Evolutionary conservation across 331 rosid species (phyloP).

Genomic region (Erythrophleum ivorense): DNA sequence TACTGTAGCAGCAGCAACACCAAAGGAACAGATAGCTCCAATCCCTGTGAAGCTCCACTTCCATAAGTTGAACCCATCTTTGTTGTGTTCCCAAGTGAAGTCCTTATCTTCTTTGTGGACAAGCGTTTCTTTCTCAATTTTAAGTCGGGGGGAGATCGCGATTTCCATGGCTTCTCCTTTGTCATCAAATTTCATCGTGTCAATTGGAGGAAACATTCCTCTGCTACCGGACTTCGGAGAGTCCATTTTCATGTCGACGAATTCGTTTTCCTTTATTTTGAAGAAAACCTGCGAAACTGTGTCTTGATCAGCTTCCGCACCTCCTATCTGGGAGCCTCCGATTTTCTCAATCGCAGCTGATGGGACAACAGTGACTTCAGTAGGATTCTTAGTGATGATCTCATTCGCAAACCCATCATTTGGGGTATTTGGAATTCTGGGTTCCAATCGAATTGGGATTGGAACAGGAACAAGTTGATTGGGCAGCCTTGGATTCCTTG

Average conservation of each 20-base stretch:
- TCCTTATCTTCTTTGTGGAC: slow-evolving; percentile 36
- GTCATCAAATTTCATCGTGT: slow-evolving; percentile 55
- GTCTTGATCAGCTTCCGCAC: slow-evolving; percentile 57
- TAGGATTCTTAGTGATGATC: slow-evolving; percentile 22
- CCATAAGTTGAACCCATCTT: slow-evolving; percentile 61
- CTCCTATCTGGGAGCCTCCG: slow-evolving; percentile 11
- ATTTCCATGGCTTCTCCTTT: slow-evolving; percentile 52
- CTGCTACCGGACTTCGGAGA: slow-evolving; percentile 64
- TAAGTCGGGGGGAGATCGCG: slow-evolving; percentile 56
- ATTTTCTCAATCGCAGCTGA: slow-evolving; percentile 9
- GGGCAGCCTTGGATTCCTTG: slow-evolving; percentile 38
- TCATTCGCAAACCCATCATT: slow-evolving; percentile 32
- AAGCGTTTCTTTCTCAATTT: slow-evolving; percentile 42
- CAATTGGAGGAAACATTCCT: slow-evolving; percentile 53
- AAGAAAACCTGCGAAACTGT: slow-evolving; percentile 72
- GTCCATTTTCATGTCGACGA: slow-evolving; percentile 89
- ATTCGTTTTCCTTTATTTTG: slow-evolving; percentile 82
- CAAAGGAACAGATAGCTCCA: slow-evolving; percentile 91
- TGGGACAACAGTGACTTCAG: slow-evolving; percentile 5
- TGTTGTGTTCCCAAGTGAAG: slow-evolving; percentile 40
- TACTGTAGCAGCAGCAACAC: slow-evolving; percentile 80
- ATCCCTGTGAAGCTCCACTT: slow-evolving; percentile 74
- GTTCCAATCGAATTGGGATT: slow-evolving; percentile 60
- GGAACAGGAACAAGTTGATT: slow-evolving; percentile 62
- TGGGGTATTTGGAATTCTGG: slow-evolving; percentile 41